Conservation (phyloP, 2,329 filamentous ascomycete species). For the Colletotrichum cuscutae region DNA sequence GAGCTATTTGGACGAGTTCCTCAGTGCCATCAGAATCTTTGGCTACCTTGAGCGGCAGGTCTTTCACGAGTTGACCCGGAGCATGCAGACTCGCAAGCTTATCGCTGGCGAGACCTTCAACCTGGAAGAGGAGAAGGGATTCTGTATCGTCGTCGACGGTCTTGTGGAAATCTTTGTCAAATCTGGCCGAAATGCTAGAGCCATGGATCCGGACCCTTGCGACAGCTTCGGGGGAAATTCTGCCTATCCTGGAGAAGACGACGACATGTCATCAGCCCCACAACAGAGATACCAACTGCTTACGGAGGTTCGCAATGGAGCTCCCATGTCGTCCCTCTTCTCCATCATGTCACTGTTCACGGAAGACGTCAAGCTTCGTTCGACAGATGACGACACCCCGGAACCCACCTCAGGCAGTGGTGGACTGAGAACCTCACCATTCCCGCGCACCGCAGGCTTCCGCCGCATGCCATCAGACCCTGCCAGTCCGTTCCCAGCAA, state of each 20-base stretch:
- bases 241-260: slow-evolving; percentile 74
- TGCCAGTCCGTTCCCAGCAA: slow-evolving; percentile 33
- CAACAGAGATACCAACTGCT: slow-evolving; percentile 93
- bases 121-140: slow-evolving; percentile 96
- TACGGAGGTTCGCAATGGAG: slow-evolving; percentile 97
- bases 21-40: slow-evolving; percentile 99
- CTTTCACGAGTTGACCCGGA: slow-evolving; percentile 96
- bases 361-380: slow-evolving; percentile 86
- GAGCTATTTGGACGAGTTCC: slow-evolving; percentile 97
- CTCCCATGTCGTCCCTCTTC: slow-evolving; percentile 98
- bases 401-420: slow-evolving; percentile 37
- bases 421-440: slow-evolving; percentile 21
- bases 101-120: slow-evolving; percentile 96
- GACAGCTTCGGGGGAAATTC: slow-evolving; percentile 52
- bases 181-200: slow-evolving; percentile 70
- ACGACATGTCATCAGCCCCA: slow-evolving; percentile 65
- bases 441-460: slow-evolving; percentile 21
- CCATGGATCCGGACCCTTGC: slow-evolving; percentile 42
- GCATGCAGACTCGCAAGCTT: slow-evolving; percentile 97
- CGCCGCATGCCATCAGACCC: slow-evolving; percentile 32
- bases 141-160: slow-evolving; percentile 96
- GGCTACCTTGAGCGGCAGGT: slow-evolving; percentile 96
- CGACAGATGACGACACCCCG: slow-evolving; percentile 68
- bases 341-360: slow-evolving; percentile 98
- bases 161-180: slow-evolving; percentile 98